Evolutionary conservation across 306 rosid species (phyloP), one percentile per base, ranked within the genome.

Genomic region (Corylus avellana): DNA sequence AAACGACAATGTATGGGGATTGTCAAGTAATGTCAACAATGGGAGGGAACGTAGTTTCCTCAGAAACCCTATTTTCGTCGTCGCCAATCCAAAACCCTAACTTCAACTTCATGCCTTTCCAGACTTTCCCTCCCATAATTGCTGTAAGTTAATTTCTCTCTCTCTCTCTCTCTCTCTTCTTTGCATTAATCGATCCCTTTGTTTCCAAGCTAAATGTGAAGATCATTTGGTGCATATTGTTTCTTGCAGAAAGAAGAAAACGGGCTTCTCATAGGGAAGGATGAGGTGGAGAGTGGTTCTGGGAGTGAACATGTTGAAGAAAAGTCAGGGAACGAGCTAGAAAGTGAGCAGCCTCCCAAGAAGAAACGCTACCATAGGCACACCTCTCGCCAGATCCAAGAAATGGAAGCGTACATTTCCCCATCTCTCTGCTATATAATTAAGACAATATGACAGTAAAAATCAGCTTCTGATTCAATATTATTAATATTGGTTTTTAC

Each of bases 301-400:
- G 97, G 92, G 0, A 92, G 93, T 67, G 97, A 92, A 29, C 97
- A 89, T 70, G 83, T 84, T 64, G 97, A 92, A 77, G 97, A 87
- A 32, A 89, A 89, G 75, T 90, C 97, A 0, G 94, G 88, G 42
- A 92, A 89, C 57, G 98, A 92, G 37, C 97, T 86, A 68, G 92
- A 92, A 17, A 80, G 63, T 56, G 84, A 88, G 17, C 89, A 87
- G 20, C 86, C 82, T 29, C 22, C 84, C 5, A 94, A 95, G 91
- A 95, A 92, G 74, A 95, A 92, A 78, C 96, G 96, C 49, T 95
- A 95, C 64, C 98, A 95, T 82, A 82, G 98, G 69, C 98, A 95
- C 85, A 95, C 98, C 16, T 86, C 92, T 70, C 98, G 93, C 51
- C 98, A 92, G 98, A 95, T 95, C 98, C 98, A 95, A 88, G 94